These are phyloP conservation scores for Panellus pusillus DNA, from an alignment of 768 basidiomycete genomes.

Conservation along the genomic window DNA sequence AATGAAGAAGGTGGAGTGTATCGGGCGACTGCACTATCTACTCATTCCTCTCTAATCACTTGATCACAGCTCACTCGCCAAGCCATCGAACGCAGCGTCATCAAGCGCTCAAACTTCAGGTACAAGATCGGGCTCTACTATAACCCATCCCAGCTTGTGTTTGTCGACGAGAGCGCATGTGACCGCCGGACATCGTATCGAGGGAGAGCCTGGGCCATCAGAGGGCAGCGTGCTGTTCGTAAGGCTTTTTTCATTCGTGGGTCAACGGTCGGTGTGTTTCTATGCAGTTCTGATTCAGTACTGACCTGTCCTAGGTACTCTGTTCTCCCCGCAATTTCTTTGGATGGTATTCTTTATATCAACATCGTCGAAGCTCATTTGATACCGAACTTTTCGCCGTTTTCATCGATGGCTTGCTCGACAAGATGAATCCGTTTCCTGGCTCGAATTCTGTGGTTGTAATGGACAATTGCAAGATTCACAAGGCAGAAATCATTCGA, in stretches of 20 bases:
- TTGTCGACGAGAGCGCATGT: constrained; percentile 32
- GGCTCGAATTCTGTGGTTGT: constrained; percentile 35
- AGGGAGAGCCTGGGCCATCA: constrained; percentile 27
- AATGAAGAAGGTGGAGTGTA: constrained; percentile 27
- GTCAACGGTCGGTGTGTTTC: constrained; percentile 23
- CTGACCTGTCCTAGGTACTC: constrained; percentile 26
- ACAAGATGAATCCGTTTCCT: constrained; percentile 39
- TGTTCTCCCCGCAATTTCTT: constrained; percentile 35
- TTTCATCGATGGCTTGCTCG: constrained; percentile 35
- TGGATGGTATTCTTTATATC: constrained; percentile 33
- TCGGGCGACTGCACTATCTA: neutral
- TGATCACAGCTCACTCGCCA: constrained; percentile 13
- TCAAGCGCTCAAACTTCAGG: constrained; percentile 17
- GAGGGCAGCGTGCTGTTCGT: constrained; percentile 23
- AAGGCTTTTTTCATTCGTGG: constrained; percentile 29
- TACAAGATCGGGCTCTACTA: constrained; percentile 20
- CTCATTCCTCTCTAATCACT: neutral
- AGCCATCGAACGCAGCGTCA: constrained; percentile 24
- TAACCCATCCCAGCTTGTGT: constrained; percentile 25
- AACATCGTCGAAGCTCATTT: constrained; percentile 30
- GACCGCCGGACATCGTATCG: constrained; percentile 25
- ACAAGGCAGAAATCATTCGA: constrained; percentile 27
- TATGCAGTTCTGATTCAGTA: constrained; percentile 1
- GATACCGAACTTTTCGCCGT: constrained; percentile 25
- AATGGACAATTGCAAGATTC: constrained; percentile 39